phyloP scores from a whole-genome alignment of 1,284 basidiomycete genomes.

The Athelia sp. region DNA sequence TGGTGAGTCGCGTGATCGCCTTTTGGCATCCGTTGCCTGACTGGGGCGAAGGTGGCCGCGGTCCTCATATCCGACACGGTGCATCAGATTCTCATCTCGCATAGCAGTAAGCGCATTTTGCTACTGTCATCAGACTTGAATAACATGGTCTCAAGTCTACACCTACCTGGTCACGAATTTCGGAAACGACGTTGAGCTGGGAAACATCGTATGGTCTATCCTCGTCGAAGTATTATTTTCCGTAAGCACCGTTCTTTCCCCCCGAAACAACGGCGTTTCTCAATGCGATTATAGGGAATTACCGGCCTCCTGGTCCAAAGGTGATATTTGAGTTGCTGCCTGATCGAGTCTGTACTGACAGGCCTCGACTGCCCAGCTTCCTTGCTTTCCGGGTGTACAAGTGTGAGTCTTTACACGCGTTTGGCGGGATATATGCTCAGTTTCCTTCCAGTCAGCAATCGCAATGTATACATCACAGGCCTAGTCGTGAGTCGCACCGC shows the following conservation, averaged over 20 bases:
- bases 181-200: slow-evolving; percentile 29
- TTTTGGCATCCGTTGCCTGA: neutral
- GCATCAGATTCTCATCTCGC: slow-evolving; percentile 52
- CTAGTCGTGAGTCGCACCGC: slow-evolving; percentile 29
- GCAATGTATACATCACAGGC: slow-evolving; percentile 33
- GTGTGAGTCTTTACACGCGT: slow-evolving; percentile 25
- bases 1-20: slow-evolving; percentile 25
- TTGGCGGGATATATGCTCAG: neutral
- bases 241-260: slow-evolving; percentile 39
- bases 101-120: slow-evolving; percentile 34
- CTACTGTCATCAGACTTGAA: neutral
- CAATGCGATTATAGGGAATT: slow-evolving; percentile 19
- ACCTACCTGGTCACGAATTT: slow-evolving; percentile 48
- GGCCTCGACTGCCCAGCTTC: slow-evolving; percentile 28
- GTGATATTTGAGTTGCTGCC: slow-evolving; percentile 13
- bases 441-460: slow-evolving; percentile 37
- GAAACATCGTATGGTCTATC: slow-evolving; percentile 39
- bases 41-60: slow-evolving; percentile 31
- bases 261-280: neutral
- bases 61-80: slow-evolving; percentile 46
- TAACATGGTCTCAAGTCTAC: slow-evolving; percentile 36
- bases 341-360: too few species aligned
- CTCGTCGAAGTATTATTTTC: slow-evolving; percentile 1
- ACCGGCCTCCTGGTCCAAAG: slow-evolving; percentile 49
- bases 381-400: slow-evolving; percentile 45